Percentiles rank a stretch among this genome's conserved stretches.
phyloP scores from a whole-genome alignment of 495 filamentous ascomycete species.

The Antarctomyces pellizariae region DNA sequence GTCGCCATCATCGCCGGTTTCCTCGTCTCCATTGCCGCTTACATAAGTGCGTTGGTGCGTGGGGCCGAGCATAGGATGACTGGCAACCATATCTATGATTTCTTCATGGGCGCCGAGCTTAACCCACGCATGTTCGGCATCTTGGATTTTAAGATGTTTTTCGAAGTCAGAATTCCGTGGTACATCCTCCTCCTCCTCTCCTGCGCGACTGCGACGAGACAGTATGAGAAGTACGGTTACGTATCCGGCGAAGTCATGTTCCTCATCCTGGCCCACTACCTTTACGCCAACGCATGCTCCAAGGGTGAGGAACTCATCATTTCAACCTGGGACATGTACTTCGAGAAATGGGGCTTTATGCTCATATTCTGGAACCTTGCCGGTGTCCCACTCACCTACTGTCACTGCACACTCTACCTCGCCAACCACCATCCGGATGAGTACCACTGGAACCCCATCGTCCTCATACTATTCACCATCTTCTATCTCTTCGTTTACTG shows the following conservation, averaged over 20 bases:
- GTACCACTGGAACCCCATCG: constrained; percentile 54
- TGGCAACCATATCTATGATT: constrained; percentile 79
- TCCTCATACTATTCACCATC: constrained; percentile 38
- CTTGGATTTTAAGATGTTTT: constrained; percentile 98
- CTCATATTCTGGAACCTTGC: constrained; percentile 99
- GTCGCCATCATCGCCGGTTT: constrained; percentile 83
- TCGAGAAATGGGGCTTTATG: constrained; percentile 99
- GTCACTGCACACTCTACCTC: constrained; percentile 88
- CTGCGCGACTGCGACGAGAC: constrained; percentile 54
- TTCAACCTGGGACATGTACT: constrained; percentile 97
- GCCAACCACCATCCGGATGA: constrained; percentile 65
- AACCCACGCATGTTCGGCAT: constrained; percentile 88
- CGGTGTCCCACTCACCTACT: constrained; percentile 87
- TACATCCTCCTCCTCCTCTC: constrained; percentile 72
- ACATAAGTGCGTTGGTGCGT: constrained; percentile 56
- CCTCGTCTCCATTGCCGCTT: constrained; percentile 56
- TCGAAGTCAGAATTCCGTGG: constrained; percentile 93
- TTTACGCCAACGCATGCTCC: constrained; percentile 90
- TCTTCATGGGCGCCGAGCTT: constrained; percentile 97
- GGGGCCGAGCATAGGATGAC: constrained; percentile 83
- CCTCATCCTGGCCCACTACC: constrained; percentile 76
- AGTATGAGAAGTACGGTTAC: constrained; percentile 79
- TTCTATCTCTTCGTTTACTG: constrained; percentile 75
- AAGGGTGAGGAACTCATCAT: constrained; percentile 93
- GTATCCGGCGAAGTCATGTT: constrained; percentile 77